Evolutionary conservation across 2,329 filamentous ascomycete species (phyloP).

Genomic region (Sporothrix brunneoviolacea): DNA sequence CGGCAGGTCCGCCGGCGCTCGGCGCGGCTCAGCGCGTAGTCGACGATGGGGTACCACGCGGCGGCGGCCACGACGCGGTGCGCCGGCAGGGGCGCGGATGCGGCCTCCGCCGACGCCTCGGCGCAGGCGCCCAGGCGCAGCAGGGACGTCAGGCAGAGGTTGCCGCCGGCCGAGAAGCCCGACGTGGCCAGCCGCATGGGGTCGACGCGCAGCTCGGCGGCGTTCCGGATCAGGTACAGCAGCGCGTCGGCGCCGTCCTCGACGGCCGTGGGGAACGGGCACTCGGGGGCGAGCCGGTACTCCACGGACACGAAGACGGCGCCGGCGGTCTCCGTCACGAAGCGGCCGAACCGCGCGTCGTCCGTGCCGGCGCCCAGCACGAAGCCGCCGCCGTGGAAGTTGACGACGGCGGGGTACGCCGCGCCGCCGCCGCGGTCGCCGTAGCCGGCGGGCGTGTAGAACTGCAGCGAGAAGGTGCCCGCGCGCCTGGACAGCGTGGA

Average conservation of each 20-base stretch:
- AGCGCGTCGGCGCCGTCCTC: constrained; percentile 61
- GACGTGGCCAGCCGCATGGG: constrained; percentile 49
- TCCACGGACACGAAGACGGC: constrained; percentile 58
- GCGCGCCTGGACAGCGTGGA: constrained; percentile 30
- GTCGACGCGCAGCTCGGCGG: constrained; percentile 52
- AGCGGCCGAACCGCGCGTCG: constrained; percentile 54
- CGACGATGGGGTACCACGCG: constrained; percentile 54
- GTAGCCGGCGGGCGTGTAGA: constrained; percentile 37
- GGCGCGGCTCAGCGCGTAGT: constrained; percentile 52
- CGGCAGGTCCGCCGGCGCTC: constrained; percentile 48
- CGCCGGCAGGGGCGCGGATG: constrained; percentile 25
- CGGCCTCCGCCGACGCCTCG: constrained; percentile 14
- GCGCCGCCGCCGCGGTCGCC: constrained; percentile 11
- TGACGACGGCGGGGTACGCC: constrained; percentile 50
- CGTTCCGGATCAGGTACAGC: constrained; percentile 51
- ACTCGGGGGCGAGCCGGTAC: constrained; percentile 60
- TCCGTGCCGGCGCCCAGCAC: constrained; percentile 56
- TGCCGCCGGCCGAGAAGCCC: constrained; percentile 59
- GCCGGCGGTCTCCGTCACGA: constrained; percentile 40
- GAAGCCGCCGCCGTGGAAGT: constrained; percentile 64
- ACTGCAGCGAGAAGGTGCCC: constrained; percentile 33
- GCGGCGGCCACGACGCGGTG: constrained; percentile 43
- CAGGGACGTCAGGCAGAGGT: constrained; percentile 42
- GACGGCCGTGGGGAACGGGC: constrained; percentile 57
- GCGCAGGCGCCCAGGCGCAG: constrained; percentile 27